Base-by-base conservation (phyloP, 768 basidiomycete species). In the Boletus rubescentipes region DNA sequence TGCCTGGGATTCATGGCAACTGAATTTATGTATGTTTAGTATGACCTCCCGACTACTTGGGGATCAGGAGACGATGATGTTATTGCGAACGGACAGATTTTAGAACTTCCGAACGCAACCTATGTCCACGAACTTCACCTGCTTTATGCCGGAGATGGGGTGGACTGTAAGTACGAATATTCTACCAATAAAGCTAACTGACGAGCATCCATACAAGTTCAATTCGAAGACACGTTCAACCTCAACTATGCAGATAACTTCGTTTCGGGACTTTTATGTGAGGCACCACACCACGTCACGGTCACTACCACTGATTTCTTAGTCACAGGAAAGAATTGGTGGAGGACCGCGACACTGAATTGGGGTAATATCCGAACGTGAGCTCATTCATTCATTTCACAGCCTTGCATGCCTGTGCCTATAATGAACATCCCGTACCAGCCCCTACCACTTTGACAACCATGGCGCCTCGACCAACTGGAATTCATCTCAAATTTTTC, bases 311-410 rank as follows among this genome's bases (percentile, higher is more conserved):
- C 16, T 1, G 15, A 36, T 29, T 53, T 26, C 6, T 26, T 47
- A 82, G 79, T 79, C 16, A 70, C 74, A 14, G 75, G 71, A 15
- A 75, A 75, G 57, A 78, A 78, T 57, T 76, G 75, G 76, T 81
- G 72, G 66, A 72, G 57, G 49, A n/a, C n/a, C n/a, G n/a, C n/a
- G 75, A 68, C 57, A 16, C 50, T 79, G 10, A 75, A 74, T 45
- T 67, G 69, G 50, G 79, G 75, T 0, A 72, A 71, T 12, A 81
- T 82, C 37, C 68, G 66, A 45, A 72, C 74, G 80, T 81, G 55
- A 64, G 67, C 56, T 5, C n/a, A n/a, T n/a, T n/a, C n/a, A n/a
- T n/a, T n/a, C n/a, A 9, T 16, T 38, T 30, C 18, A n/a, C 26
- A 7, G 5, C 9, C 16, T 52, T 29, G 26, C 37, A 7, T 49